Evolutionary conservation across 768 basidiomycete genomes (phyloP), one percentile per base, ranked within the genome.

Genomic region (Dendrothele bispora): DNA sequence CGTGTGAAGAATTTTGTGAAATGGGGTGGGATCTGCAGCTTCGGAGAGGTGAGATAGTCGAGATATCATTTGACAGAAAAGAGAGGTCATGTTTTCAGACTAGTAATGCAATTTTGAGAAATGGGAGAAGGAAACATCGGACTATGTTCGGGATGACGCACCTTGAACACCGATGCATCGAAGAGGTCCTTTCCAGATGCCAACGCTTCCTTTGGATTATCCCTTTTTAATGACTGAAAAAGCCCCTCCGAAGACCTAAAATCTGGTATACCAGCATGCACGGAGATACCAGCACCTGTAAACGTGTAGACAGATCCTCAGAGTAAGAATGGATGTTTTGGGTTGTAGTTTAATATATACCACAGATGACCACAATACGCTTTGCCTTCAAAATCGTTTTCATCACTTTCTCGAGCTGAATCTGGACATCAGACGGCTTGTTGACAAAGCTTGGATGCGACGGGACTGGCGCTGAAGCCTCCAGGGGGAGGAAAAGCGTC

Each of bases 41-140:
- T 80, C 72, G 1, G 92, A 86, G 21, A 92, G 71, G 52, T 79
- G 77, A 27, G 88, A 87, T 7, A 95, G 73, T 47, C 81, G 83
- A 29, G 88, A 89, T 53, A 95, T 91, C 91, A 93, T 93, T 63
- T 88, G 88, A 66, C 85, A 91, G 64, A 88, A 95, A 26, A 87
- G 68, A 22, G 83, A 77, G 5, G 88, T 91, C 20, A 79, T 88
- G 54, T 79, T 75, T 63, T 84, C 89, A 43, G 82, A 85, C 88
- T 88, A 65, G 46, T 55, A 53, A 54, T 28, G 47, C 26, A 42
- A 41, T 25, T 21, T 29, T 7, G 25, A 14, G n/a, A 30, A 12
- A 15, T 8, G 7, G 2, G 20, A 42, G 25, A 42, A 45, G 17
- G 14, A 32, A 32, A 4, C 29, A 15, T 7, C 24, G 22, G 26